Evolutionary conservation across 2,329 filamentous ascomycete genomes (phyloP), one percentile per base, ranked within the genome.

Genomic region (Microcyclospora tardicrescens): DNA sequence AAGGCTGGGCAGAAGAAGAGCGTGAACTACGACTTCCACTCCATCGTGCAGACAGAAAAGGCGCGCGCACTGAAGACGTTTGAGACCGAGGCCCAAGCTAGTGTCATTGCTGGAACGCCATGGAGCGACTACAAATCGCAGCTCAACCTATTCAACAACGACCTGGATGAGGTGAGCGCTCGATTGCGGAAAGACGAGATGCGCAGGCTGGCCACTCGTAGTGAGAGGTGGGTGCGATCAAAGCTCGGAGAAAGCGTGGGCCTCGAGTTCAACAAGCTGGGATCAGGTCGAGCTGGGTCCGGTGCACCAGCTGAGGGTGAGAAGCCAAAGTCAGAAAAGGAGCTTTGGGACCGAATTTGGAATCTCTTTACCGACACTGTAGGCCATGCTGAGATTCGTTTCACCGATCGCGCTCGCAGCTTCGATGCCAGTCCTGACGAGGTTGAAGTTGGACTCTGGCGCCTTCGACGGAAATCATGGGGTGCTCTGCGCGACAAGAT

Each of bases 281-380:
- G 89, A 3, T 91, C 85, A 28, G 87, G 87, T 11, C 77, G 87
- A 53, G 84, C 77, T 38, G 87, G 86, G 6, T 75, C 77, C 36
- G 85, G 84, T 38, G 85, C 84, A 0, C 82, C 86, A 1, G 85
- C 87, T 53, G 69, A 71, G 4, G 83, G 80, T 2, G 80, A 85
- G 41, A 84, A 81, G 61, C 77, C 81, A 2, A 55, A 69, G 1
- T 66, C 73, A 0, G 89, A 96, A 61, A 86, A 83, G 58, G 81
- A 86, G 39, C 77, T 98, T 12, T 98, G 93, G 91, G 91, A 98
- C 58, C 79, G 89, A 30, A 81, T 98, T 54, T 98, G 91, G 91
- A 75, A 64, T 27, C 75, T 85, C 28, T 98, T 98, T 55, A 79
- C 75, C 6, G 73, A 77, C 10, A 83, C 87, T 8, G 86, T 96